Evolutionary conservation across 2,329 filamentous ascomycete genomes (phyloP), one percentile per base, ranked within the genome.

Genomic region (Fusarium oxysporum): DNA sequence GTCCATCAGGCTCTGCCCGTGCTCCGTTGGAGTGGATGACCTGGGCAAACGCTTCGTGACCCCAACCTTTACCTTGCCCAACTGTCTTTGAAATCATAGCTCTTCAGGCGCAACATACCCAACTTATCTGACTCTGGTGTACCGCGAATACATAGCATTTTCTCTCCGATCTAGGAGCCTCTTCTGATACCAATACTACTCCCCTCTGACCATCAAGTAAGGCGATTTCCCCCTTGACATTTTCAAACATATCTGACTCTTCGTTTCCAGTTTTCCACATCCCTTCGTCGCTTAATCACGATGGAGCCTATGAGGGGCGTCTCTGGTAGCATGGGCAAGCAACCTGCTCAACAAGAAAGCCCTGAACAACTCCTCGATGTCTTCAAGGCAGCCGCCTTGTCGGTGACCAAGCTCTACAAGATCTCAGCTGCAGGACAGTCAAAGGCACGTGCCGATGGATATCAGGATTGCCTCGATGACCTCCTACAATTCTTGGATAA

Each of bases 361-460:
- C 87, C 89, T 23, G 90, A 92, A 78, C 87, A 91, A 79, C 90
- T 98, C 53, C 90, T 98, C 65, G 92, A 96, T 76, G 92, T 94
- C 65, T 99, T 99, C 87, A 96, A 95, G 82, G 91, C 93, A 21
- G 96, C 96, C 38, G 96, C 96, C 25, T 87, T 98, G 38, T 97
- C 95, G 10, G 95, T 98, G 62, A 98, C 96, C 53, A 97, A 97
- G 79, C 91, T 99, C 19, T 98, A 98, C 85, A 98, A 97, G 83
- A 95, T 92, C 43, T 96, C 96, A 6, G 92, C 93, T 17, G 87
- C 91, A 37, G 93, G 93, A 54, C 92, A 96, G 80, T 87, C 92
- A 55, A 91, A 92, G 77, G 91, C 94, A 51, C 91, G 93, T 55
- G 85, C 89, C 56, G 92, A 95, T 43, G 96, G 96, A 32, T 98